phyloP scores from a whole-genome alignment of 2,329 filamentous ascomycete genomes.

The Fusarium concolor region DNA sequence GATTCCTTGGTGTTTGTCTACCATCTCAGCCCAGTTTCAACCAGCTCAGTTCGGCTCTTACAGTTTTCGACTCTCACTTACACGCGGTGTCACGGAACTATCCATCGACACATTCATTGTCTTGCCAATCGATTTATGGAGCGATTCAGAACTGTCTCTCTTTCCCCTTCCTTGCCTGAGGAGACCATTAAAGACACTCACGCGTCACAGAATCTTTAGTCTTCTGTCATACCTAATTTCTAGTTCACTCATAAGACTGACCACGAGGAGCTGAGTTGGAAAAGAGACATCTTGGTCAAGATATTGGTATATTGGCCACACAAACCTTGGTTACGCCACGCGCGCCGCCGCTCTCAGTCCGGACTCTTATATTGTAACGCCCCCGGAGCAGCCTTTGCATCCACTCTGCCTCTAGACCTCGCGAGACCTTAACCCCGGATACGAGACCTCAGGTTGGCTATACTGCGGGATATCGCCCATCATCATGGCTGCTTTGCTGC shows the following conservation, averaged over 20 bases:
- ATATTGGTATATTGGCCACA: conserved; percentile 41
- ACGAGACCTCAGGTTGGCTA: conserved; percentile 10
- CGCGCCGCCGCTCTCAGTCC: conserved; percentile 33
- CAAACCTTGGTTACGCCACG: conserved; percentile 40
- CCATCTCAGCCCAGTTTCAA: not conserved
- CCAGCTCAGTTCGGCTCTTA: conserved; percentile 3
- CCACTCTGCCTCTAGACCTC: conserved; percentile 17
- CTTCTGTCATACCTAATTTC: conserved; percentile 20
- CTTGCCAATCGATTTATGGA: conserved; percentile 35
- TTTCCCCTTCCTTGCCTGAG: conserved; percentile 20
- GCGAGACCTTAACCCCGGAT: conserved; percentile 7
- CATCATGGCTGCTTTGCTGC: conserved; percentile 37
- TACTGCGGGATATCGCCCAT: conserved; percentile 5
- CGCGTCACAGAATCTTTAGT: conserved; percentile 24
- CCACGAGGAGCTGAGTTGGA: conserved; percentile 32
- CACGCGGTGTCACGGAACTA: conserved; percentile 24
- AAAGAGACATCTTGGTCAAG: conserved; percentile 23
- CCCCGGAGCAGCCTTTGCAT: conserved; percentile 30
- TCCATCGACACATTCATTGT: conserved; percentile 33
- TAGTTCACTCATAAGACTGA: conserved; percentile 18
- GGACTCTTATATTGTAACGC: conserved; percentile 43
- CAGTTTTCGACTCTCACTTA: conserved; percentile 21
- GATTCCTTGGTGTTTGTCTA: not conserved
- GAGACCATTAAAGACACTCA: conserved; percentile 34
- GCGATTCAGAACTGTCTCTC: conserved; percentile 35